These are phyloP conservation scores for Penicillium canescens DNA, from an alignment of 495 filamentous ascomycete species.

Conservation along the genomic window DNA sequence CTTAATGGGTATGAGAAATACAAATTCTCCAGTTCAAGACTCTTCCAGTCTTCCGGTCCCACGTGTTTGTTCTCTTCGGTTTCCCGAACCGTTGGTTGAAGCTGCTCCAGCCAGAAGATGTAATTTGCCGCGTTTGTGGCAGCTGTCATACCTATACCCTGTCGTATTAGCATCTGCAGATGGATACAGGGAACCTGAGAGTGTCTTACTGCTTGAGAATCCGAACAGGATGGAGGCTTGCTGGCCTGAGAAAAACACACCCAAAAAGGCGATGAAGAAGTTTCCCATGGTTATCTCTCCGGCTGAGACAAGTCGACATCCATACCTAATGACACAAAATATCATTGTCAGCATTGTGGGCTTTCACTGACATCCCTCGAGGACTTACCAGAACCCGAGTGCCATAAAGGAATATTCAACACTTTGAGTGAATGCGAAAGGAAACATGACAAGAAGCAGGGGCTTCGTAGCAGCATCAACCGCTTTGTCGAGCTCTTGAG, in stretches of 20 bases:
- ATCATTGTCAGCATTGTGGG: not conserved
- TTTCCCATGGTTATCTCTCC: constrained; percentile 44
- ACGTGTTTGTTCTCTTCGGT: constrained; percentile 30
- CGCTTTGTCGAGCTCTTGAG: constrained; percentile 20
- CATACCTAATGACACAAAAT: constrained; percentile 25
- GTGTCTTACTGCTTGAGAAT: constrained; percentile 20
- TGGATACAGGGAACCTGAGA: no score
- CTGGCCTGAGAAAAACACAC: constrained; percentile 54
- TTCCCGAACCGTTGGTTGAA: constrained; percentile 38
- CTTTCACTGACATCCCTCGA: no score
- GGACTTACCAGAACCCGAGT: constrained; percentile 53
- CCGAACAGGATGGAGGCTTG: constrained; percentile 46
- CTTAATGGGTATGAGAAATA: constrained; percentile 56
- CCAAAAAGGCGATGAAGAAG: constrained; percentile 56
- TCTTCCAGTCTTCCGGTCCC: constrained; percentile 17
- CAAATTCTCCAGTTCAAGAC: constrained; percentile 53
- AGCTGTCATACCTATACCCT: constrained; percentile 40
- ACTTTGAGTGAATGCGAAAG: constrained; percentile 26
- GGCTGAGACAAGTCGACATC: constrained; percentile 23
- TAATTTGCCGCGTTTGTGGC: constrained; percentile 44
- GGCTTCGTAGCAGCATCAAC: not conserved
- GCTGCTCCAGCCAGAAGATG: constrained; percentile 43
- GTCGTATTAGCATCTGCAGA: not conserved
- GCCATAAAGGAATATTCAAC: constrained; percentile 49
- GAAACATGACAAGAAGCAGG: constrained; percentile 11